Evolutionary conservation across 129 eudicot genomes (phyloP).

Genomic region (Kitagawia praeruptora): DNA sequence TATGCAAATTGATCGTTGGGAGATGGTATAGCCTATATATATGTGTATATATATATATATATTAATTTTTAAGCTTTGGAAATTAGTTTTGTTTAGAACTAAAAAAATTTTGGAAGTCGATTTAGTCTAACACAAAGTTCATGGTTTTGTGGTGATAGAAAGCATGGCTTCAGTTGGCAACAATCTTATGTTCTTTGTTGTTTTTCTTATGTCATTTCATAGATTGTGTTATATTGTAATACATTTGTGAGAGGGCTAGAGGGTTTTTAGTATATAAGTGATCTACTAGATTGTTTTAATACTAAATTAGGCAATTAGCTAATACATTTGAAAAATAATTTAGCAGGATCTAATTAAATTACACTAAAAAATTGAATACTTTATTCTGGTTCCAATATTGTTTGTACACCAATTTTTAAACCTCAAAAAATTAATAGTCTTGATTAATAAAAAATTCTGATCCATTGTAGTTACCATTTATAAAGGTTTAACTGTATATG

Average conservation of each 20-base stretch:
- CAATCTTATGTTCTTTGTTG: background rate
- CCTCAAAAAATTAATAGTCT: background rate
- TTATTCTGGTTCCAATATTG: background rate
- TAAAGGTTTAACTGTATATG: background rate
- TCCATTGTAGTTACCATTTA: background rate
- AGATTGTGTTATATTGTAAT: background rate
- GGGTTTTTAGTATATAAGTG: background rate
- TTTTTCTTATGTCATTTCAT: background rate
- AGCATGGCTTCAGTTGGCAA: background rate
- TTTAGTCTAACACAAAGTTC: background rate
- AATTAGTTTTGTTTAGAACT: background rate
- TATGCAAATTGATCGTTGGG: too few relatives aligned
- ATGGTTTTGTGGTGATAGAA: background rate
- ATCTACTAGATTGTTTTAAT: background rate
- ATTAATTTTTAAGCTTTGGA: background rate
- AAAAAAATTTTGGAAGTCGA: background rate
- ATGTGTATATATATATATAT: too few relatives aligned
- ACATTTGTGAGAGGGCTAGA: background rate
- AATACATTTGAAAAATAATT: background rate
- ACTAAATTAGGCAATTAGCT: background rate
- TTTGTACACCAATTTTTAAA: background rate
- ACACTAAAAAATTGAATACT: background rate
- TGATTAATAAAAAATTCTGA: background rate
- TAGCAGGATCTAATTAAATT: background rate
- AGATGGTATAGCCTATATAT: too few relatives aligned